Base-by-base conservation (phyloP, 2,329 filamentous ascomycete species). In the Trichoderma asperellum region DNA sequence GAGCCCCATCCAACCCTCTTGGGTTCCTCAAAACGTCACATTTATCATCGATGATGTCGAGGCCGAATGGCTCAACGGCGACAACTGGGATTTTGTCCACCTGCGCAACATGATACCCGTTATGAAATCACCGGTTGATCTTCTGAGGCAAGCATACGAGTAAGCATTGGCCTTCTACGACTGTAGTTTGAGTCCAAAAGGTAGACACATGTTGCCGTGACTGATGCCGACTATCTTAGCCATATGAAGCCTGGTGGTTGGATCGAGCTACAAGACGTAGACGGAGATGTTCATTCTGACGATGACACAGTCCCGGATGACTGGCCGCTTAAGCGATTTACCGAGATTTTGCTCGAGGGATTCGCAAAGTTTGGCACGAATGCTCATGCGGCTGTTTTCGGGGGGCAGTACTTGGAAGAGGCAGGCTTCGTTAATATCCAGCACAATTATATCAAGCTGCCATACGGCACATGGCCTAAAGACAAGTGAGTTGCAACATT, bases 391-490 rank as follows among this genome's bases (percentile, higher is more conserved):
- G 81, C 80, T 5, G 75, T 78, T 0, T 80, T 78, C 47, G 80
- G 80, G 0, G 74, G 73, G 0, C 77, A 81, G 57, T 81, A 82
- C 43, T 73, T 80, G 4, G 70, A 73, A 7, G 75, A 76, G 18
- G 78, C 80, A 1, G 82, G 82, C 0, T 83, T 83, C 62, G 73
- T 78, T 5, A 79, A 83, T 27, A 77, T 83, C 1, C 72, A 74
- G 4, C 77, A 82, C 67, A 77, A 77, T 24, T 76, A 74, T 16
- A 77, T 80, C 68, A 82, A 84, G 72, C 74, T 85, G 0, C 84
- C 84, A 0, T 79, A 83, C 11, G 82, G 81, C 27, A 78, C 77
- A 0, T 86, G 84, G 85, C 80, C 84, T 0, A 81, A 79, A 24
- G 81, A 86, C 66, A 78, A 80, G 58, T 81, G 76, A 69, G 71